Evolutionary conservation across 129 eudicot species (phyloP).

Genomic region (Daucus carota): DH1_v3.0 NC_030383.2:46288501-46289000

Average conservation of each 20-base stretch:
- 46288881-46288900: constrained; percentile 51
- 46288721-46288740: constrained; percentile 54
- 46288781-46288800: constrained; percentile 77
- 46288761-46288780: constrained; percentile 43
- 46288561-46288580: constrained; percentile 37
- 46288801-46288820: constrained; percentile 47
- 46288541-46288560: constrained; percentile 41
- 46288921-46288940: constrained; percentile 47
- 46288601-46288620: constrained; percentile 44
- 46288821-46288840: constrained; percentile 44
- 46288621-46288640: constrained; percentile 60
- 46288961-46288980: constrained; percentile 73
- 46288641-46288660: constrained; percentile 48
- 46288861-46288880: constrained; percentile 52
- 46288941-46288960: constrained; percentile 52
- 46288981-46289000: constrained; percentile 51
- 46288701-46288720: constrained; percentile 59
- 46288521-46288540: constrained; percentile 64
- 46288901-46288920: constrained; percentile 67
- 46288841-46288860: constrained; percentile 33
- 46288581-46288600: constrained; percentile 51
- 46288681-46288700: constrained; percentile 64
- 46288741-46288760: constrained; percentile 61
- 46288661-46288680: constrained; percentile 74
- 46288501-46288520: constrained; percentile 79